phyloP scores from a whole-genome alignment of 2,329 filamentous ascomycete genomes.

The Hymenoscyphus scutula region DNA sequence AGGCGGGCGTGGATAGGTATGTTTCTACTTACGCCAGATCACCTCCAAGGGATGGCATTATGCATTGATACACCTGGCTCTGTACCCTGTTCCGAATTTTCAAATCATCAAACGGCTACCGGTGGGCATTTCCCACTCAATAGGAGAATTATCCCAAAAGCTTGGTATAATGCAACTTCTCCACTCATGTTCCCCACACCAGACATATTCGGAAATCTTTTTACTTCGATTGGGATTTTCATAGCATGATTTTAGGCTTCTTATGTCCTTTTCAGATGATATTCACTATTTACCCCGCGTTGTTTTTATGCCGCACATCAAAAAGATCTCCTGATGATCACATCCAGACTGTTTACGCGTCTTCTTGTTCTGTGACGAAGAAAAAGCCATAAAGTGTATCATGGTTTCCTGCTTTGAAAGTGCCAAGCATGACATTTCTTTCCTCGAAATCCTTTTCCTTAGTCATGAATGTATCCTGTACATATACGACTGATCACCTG shows the following conservation, averaged over 20 bases:
- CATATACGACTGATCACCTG: neutral
- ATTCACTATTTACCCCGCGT: neutral
- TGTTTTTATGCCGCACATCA: neutral
- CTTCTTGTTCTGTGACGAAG: neutral
- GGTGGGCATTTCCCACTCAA: neutral
- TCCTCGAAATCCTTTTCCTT: neutral
- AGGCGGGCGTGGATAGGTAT: no score
- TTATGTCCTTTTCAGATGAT: neutral
- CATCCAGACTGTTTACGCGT: neutral
- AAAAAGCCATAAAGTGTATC: neutral
- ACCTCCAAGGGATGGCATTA: no score
- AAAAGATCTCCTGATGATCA: neutral
- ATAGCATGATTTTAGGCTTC: neutral
- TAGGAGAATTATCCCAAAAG: neutral
- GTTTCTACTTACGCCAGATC: no score
- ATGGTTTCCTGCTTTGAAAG: neutral
- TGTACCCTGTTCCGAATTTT: neutral
- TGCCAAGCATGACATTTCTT: neutral
- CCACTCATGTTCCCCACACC: neutral
- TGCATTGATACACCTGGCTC: neutral
- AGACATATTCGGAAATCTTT: neutral
- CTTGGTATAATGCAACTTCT: neutral
- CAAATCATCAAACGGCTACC: neutral
- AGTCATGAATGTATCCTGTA: neutral
- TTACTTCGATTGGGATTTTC: neutral